A percentile compares a stretch with the other conserved stretches of the same genome.
phyloP scores from a whole-genome alignment of 768 basidiomycete species.

The Boletus bicolor region DNA sequence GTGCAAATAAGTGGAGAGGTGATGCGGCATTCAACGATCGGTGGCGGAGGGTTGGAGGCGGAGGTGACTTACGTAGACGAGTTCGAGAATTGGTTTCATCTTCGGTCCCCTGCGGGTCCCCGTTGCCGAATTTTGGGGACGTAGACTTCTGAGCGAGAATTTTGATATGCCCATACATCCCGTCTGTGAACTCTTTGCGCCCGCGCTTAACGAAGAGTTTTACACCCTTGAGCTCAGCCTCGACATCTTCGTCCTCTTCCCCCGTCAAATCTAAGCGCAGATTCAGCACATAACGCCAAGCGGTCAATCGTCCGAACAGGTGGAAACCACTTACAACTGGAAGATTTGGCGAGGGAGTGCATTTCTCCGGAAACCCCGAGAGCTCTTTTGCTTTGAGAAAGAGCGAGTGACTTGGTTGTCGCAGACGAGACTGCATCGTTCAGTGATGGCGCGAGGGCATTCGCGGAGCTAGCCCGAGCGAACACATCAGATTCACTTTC shows the following conservation, averaged over 20 bases:
- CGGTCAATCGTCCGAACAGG: not conserved
- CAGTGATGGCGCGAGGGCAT: slow-evolving; percentile 18
- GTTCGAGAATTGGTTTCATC: slow-evolving; percentile 17
- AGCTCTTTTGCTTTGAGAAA: not conserved
- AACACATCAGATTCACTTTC: slow-evolving; percentile 9
- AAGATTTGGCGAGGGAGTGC: slow-evolving; percentile 6
- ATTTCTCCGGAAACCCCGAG: not conserved
- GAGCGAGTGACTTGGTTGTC: not conserved
- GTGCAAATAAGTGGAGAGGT: not conserved
- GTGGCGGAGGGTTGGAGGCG: slow-evolving; percentile 19
- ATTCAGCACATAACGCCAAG: slow-evolving; percentile 2
- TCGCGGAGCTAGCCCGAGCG: not conserved
- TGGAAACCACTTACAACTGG: slow-evolving; percentile 16
- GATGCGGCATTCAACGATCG: slow-evolving; percentile 16
- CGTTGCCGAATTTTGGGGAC: not conserved
- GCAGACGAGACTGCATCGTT: slow-evolving; percentile 12
- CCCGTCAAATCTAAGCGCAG: slow-evolving; percentile 43
- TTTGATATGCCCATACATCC: slow-evolving; percentile 60
- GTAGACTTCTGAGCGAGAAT: slow-evolving; percentile 41
- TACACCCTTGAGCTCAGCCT: slow-evolving; percentile 56
- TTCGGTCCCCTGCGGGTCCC: slow-evolving; percentile 3
- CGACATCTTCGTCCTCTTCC: slow-evolving; percentile 60
- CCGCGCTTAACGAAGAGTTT: slow-evolving; percentile 47
- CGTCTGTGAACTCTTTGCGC: slow-evolving; percentile 51
- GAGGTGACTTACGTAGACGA: slow-evolving; percentile 31